Base-by-base conservation (phyloP, 805 yeast genomes). In the Cyberlindnera subsufficiens region DNA sequence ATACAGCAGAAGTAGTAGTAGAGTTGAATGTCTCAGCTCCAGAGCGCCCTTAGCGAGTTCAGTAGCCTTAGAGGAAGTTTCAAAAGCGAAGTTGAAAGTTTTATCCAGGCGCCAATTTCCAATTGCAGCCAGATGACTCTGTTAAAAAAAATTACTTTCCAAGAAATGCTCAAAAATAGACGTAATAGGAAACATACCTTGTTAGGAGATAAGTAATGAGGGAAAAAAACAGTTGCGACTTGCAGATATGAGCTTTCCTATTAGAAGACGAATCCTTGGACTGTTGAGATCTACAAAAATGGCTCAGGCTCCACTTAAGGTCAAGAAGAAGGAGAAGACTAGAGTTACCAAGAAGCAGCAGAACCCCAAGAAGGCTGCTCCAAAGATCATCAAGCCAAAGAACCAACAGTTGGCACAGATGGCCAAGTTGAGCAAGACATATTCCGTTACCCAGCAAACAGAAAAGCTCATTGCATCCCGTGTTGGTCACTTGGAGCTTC, bases 401-500 rank as follows among this genome's bases (percentile, higher is more conserved):
- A 86, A 80, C 58, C 67, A 72, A 32, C 68, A 70, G 16, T 64
- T 71, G 7, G 68, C 71, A 34, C 75, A 72, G 45, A 67, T 80
- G 49, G 71, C 73, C 44, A 78, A 78, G 52, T 66, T 84, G 44
- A 68, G 73, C 39, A 82, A 80, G 60, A 69, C 72, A 33, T 59
- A 65, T 22, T 67, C 72, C 2, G 59, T 68, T 71, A 52, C 77
- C 69, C 60, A 70, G 65, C 58, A 77, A 4, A 91, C 98, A 3
- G 99, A 91, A 65, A 88, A 79, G 66, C 71, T 88, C 44, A 78
- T 91, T 52, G 82, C 97, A 2, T 74, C 95, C 43, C 76, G 91
- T 61, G 97, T 91, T 7, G 99, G 99, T 20, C 98, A 91, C 63
- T 72, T 91, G 55, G 99, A 91, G 66, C 61, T 91, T 32, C 68